Base-by-base conservation (phyloP, 352 stramenopile species). In the Phytophthora capsici region DNA sequence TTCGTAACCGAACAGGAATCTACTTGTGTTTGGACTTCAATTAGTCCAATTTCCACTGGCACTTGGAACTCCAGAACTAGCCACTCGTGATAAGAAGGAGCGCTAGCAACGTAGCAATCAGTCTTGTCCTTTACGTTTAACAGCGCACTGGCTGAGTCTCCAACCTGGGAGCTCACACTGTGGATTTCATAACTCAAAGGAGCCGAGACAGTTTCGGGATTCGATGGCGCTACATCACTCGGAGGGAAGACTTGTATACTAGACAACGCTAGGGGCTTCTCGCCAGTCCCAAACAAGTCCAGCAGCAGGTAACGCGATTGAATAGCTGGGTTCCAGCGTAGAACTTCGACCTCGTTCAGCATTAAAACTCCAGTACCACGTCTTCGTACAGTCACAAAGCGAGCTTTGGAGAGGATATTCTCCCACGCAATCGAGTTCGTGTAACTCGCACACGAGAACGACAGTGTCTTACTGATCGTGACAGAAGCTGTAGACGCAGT, bases 341-440 rank as follows among this genome's bases (percentile, higher is more conserved):
- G 53, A 26, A 91, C 77, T 37, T 88, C 69, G 2, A 91, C 79
- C 67, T 91, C 83, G 20, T 89, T 89, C 25, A 91, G 69, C 83
- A 91, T 91, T 17, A 91, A 60, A 0, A 80, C 60, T 0, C 64
- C 63, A 0, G 23, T 14, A 1, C 77, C 77, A 19, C 47, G 57
- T 14, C 78, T 86, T 7, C 65, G 56, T 1, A 91, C 71, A 0
- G 74, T 84, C 22, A 90, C 75, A 53, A 81, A 91, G 4, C 76
- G 66, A 30, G 66, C 81, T 47, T 57, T 78, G 1, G 69, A 60
- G 52, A 86, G 88, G 0, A 77, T 60, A 4, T 75, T 47, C 0
- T 26, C 25, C 79, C 81, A 91, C 7, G 30, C 20, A 2, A 84
- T 36, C 0, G 77, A 86, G 3, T 49, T 36, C 4, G 69, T 60